Conservation (phyloP, 805 yeast species). For the Spathaspora girioi region DNA sequence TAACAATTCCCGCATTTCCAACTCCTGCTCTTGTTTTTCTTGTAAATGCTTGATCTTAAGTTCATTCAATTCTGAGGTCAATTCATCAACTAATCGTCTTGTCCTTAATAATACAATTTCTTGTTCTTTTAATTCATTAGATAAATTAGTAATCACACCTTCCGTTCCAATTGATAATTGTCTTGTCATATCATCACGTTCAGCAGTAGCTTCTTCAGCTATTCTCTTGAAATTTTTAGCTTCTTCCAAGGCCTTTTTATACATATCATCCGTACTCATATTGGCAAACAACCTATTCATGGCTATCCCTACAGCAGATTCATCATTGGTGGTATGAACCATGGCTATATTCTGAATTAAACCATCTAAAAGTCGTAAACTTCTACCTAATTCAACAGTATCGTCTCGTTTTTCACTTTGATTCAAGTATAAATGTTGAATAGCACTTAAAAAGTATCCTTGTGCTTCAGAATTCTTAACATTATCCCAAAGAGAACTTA, state of each 20-base stretch:
- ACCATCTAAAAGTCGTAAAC: constrained; percentile 62
- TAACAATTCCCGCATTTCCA: constrained; percentile 71
- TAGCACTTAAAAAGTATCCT: constrained; percentile 54
- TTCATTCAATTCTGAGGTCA: constrained; percentile 61
- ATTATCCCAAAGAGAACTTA: constrained; percentile 54
- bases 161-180: constrained; percentile 75
- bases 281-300: constrained; percentile 69
- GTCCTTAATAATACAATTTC: constrained; percentile 55
- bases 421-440: constrained; percentile 62
- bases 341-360: constrained; percentile 58
- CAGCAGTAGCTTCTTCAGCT: constrained; percentile 56
- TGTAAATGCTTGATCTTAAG: constrained; percentile 53
- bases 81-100: constrained; percentile 57
- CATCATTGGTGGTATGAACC: constrained; percentile 46
- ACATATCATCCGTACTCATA: constrained; percentile 82
- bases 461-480: constrained; percentile 59
- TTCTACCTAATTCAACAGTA: constrained; percentile 43
- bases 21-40: constrained; percentile 73
- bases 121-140: constrained; percentile 61
- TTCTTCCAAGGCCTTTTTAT: constrained; percentile 61
- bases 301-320: constrained; percentile 62
- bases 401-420: constrained; percentile 49
- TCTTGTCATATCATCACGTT: constrained; percentile 57
- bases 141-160: constrained; percentile 59
- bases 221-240: constrained; percentile 48